Conservation (phyloP, 2,329 filamentous ascomycete species). For the Penicillium sclerotigenum region DNA sequence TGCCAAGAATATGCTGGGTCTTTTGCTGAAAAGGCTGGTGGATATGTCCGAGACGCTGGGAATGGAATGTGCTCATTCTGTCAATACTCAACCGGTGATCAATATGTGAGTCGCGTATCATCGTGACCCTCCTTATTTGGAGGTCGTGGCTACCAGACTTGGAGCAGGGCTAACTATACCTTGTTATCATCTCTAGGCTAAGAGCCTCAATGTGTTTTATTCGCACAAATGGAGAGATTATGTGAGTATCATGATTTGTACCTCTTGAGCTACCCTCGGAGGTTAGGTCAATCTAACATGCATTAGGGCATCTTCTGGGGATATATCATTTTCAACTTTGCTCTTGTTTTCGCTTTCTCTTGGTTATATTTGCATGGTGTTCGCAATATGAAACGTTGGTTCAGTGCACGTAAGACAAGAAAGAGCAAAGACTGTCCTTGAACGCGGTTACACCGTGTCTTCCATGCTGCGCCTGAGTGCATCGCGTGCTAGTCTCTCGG, state of each 20-base stretch:
- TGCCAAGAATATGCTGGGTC: constrained; percentile 59
- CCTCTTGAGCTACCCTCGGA: neutral
- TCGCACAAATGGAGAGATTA: constrained; percentile 64
- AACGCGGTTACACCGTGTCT: neutral
- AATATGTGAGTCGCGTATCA: constrained; percentile 49
- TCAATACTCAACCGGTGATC: constrained; percentile 58
- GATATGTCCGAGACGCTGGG: constrained; percentile 58
- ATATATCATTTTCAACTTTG: constrained; percentile 64
- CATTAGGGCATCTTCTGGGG: constrained; percentile 58
- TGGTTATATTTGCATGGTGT: constrained; percentile 53
- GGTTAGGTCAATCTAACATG: neutral
- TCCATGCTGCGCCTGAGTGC: neutral
- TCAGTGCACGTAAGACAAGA: constrained; percentile 31
- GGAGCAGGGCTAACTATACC: neutral
- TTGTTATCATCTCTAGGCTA: constrained; percentile 20
- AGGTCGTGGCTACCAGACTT: neutral
- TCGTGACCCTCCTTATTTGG: neutral
- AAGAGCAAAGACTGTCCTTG: constrained; percentile 7
- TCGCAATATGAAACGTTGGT: constrained; percentile 30
- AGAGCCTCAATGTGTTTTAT: constrained; percentile 59
- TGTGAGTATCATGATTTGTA: constrained; percentile 31
- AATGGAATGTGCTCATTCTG: constrained; percentile 63
- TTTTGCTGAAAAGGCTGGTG: constrained; percentile 55
- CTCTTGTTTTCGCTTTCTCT: constrained; percentile 50
- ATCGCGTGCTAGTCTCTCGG: neutral